A percentile compares a stretch with the other conserved stretches of the same genome.
Conservation (phyloP, 106 monocot species). For the Acorus calamus region DNA sequence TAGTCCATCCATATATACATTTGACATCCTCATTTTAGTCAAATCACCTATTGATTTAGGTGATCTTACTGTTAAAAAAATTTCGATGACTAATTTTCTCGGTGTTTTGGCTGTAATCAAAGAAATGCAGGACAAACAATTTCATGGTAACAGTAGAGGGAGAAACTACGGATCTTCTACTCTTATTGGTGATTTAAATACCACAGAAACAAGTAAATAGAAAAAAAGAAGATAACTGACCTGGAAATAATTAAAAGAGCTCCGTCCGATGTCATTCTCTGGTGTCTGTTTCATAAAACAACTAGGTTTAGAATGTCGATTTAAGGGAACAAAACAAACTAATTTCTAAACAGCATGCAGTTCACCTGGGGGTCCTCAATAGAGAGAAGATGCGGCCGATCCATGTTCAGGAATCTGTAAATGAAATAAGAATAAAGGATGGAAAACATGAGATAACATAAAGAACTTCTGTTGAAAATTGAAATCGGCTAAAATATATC, state of each 20-base stretch:
- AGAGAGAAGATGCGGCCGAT: conserved; percentile 58
- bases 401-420: conserved; percentile 52
- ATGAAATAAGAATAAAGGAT: background rate
- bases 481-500: background rate
- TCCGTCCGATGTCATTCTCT: conserved; percentile 78
- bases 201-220: background rate
- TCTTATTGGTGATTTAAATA: too few relatives aligned
- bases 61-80: too few relatives aligned
- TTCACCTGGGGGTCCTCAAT: conserved; percentile 87
- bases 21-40: too few relatives aligned
- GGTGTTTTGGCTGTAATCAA: too few relatives aligned
- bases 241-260: conserved; percentile 72
- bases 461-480: background rate
- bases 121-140: too few relatives aligned
- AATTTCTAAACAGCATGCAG: conserved; percentile 7
- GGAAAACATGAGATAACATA: conserved; percentile 2
- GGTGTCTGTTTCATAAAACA: conserved; percentile 29
- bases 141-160: too few relatives aligned
- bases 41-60: too few relatives aligned
- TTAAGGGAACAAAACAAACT: background rate
- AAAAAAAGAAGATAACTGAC: conserved; percentile 8
- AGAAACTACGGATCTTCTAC: too few relatives aligned
- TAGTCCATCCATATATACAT: too few relatives aligned
- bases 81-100: too few relatives aligned
- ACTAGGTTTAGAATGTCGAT: background rate